Percentiles rank a stretch among this genome's conserved stretches.
phyloP scores from a whole-genome alignment of 1,139 yeast species.

The Candida sp. region DNA sequence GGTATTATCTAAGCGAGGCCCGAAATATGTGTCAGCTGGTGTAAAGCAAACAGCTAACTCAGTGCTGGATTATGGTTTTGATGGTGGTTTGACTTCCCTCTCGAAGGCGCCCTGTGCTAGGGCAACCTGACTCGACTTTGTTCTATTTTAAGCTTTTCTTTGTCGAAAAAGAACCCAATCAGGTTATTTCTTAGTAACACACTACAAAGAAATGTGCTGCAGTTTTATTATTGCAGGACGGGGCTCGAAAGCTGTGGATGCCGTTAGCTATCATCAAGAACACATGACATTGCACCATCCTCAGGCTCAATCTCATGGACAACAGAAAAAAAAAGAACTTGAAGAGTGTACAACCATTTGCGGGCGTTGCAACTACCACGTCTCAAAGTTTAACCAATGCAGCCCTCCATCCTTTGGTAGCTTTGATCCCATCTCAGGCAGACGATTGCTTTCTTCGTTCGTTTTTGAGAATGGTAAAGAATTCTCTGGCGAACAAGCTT shows the following conservation, averaged over 20 bases:
- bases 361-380: no score
- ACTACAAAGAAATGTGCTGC: background rate
- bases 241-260: slow-evolving; percentile 1
- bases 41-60: no score
- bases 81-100: no score
- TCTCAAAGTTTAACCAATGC: background rate
- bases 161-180: background rate
- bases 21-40: no score
- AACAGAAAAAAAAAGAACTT: background rate
- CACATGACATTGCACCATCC: slow-evolving; percentile 2
- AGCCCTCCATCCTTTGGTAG: background rate
- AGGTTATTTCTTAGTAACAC: background rate
- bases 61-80: no score
- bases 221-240: background rate
- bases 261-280: background rate
- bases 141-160: background rate
- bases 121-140: no score
- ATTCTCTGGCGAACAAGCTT: no score
- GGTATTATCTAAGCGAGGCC: background rate
- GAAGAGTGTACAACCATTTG: no score
- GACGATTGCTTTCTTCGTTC: no score
- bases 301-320: slow-evolving; percentile 12
- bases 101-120: no score
- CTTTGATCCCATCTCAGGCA: no score
- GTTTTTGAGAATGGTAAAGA: no score